These are phyloP conservation scores for Russula sp. DNA, from an alignment of 768 basidiomycete species.

Conservation along the genomic window DNA sequence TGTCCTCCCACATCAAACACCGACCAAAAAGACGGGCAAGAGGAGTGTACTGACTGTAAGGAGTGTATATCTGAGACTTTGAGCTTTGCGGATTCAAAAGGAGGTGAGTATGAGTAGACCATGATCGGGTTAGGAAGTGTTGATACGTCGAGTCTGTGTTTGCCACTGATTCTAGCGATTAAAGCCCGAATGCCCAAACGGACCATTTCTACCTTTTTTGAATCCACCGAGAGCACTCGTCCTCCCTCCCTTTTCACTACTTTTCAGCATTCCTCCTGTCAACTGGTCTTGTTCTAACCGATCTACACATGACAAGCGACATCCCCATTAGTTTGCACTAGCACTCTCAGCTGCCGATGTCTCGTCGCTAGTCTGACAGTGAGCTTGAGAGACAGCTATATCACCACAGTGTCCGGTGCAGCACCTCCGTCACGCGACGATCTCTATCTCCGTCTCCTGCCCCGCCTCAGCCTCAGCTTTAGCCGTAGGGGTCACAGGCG, in stretches of 20 bases:
- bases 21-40: not conserved
- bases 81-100: constrained; percentile 27
- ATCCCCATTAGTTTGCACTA: not conserved
- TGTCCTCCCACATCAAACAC: constrained; percentile 10
- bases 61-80: constrained; percentile 30
- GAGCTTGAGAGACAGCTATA: not conserved
- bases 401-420: not conserved
- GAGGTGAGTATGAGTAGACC: constrained; percentile 21
- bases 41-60: constrained; percentile 23
- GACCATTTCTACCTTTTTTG: constrained; percentile 8
- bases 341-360: not conserved
- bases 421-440: not conserved
- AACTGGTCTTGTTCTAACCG: not conserved
- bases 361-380: not conserved
- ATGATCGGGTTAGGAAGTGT: not conserved
- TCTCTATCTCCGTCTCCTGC: not conserved
- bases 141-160: too few relatives aligned
- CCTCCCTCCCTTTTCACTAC: too few relatives aligned
- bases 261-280: constrained; percentile 1
- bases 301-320: not conserved
- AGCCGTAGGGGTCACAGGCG: not conserved
- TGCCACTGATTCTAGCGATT: not conserved
- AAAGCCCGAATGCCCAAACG: constrained; percentile 18
- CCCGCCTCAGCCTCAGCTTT: not conserved
- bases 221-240: not conserved